Conservation (phyloP, 2,329 filamentous ascomycete genomes). For the Achaetomium macrosporum region DNA sequence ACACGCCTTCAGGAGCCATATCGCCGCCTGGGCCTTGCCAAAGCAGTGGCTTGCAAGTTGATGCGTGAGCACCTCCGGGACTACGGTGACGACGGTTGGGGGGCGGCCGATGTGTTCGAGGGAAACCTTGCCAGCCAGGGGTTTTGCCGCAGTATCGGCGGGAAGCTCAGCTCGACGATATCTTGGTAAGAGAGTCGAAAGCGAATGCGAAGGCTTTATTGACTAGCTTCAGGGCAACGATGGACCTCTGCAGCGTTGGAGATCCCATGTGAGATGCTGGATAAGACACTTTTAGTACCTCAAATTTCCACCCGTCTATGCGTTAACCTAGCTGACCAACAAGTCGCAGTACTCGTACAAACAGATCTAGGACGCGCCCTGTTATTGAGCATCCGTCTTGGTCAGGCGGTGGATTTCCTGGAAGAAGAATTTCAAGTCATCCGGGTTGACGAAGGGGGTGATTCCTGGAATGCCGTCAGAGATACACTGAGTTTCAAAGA, state of each 20-base stretch:
- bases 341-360: conserved; percentile 3
- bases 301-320: neutral
- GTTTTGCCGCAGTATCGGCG: conserved; percentile 58
- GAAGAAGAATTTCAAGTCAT: conserved; percentile 90
- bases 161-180: conserved; percentile 47
- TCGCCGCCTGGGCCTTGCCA: conserved; percentile 58
- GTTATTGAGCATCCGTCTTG: conserved; percentile 31
- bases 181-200: conserved; percentile 47
- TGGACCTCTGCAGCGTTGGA: conserved; percentile 16
- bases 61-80: conserved; percentile 44
- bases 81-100: conserved; percentile 46
- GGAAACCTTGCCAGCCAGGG: conserved; percentile 55
- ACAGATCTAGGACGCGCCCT: neutral
- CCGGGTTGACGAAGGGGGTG: conserved; percentile 89
- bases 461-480: conserved; percentile 54
- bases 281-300: neutral
- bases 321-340: neutral
- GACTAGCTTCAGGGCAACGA: conserved; percentile 16
- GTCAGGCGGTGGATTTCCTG: conserved; percentile 77
- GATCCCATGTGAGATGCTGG: conserved; percentile 8
- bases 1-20: conserved; percentile 49
- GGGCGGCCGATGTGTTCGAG: conserved; percentile 57
- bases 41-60: conserved; percentile 52
- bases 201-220: neutral
- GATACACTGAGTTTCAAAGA: conserved; percentile 15